These are phyloP conservation scores for Boletus calvinii DNA, from an alignment of 1,284 basidiomycete species.

Conservation along the genomic window DNA sequence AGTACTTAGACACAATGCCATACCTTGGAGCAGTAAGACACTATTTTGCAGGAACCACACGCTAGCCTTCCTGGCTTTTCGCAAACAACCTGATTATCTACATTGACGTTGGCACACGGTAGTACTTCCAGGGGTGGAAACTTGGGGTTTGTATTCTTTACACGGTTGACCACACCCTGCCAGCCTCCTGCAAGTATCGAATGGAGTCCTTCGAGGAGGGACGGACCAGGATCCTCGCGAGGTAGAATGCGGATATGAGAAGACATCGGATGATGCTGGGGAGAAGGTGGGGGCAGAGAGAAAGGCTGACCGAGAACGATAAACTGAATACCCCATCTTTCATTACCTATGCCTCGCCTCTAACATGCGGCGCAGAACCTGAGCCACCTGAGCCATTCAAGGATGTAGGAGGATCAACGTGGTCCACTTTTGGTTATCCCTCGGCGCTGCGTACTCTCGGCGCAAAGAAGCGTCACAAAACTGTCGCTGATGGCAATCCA, in stretches of 20 bases:
- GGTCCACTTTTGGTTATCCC: conserved; percentile 9
- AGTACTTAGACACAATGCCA: neutral
- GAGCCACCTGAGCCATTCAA: neutral
- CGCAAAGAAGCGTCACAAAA: conserved; percentile 1
- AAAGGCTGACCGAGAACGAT: neutral
- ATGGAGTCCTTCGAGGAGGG: conserved; percentile 10
- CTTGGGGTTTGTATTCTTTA: conserved; percentile 12
- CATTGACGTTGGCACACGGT: conserved; percentile 29
- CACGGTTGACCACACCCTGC: conserved; percentile 8
- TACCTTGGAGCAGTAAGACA: conserved; percentile 42
- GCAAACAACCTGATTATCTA: conserved; percentile 22
- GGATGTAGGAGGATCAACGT: conserved; percentile 18
- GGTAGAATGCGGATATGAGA: conserved; percentile 21
- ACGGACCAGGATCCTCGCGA: conserved; percentile 13
- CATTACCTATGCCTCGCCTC: conserved; percentile 16
- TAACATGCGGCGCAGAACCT: conserved; percentile 14
- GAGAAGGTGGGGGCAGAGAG: neutral
- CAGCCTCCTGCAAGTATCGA: conserved; percentile 14
- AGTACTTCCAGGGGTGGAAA: conserved; percentile 26
- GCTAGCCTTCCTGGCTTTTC: conserved; percentile 29
- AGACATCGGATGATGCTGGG: conserved; percentile 10
- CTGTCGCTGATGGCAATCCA: neutral
- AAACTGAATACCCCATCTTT: neutral
- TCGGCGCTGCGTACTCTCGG: neutral
- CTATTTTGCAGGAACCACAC: conserved; percentile 38